Base-by-base conservation (phyloP, 306 rosid species). In the Sphenostylis stenocarpa region DNA sequence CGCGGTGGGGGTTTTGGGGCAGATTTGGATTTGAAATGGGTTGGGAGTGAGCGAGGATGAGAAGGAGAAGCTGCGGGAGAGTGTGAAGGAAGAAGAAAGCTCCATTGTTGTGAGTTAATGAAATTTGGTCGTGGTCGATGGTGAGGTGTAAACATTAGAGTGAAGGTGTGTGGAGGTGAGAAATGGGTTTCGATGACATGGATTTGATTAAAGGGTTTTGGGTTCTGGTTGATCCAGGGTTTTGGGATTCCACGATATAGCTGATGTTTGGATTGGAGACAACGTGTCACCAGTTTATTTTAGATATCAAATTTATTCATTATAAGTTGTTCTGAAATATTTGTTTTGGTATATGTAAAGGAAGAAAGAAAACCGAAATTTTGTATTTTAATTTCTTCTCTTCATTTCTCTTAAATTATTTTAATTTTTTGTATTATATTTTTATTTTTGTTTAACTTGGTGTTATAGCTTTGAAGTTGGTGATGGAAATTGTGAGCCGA, bases 61-160 rank as follows among this genome's bases (percentile, higher is more conserved):
- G 80, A 81, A 87, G 7, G 92, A 82, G 88, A 72, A 80, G 70
- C 28, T 84, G 48, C 31, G 67, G 80, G 84, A 52, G 9, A 83
- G 73, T 19, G 49, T 19, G 81, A 90, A 88, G 64, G 93, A 65
- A 53, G 96, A 90, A 60, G 96, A 68, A 29, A 90, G 93, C 31
- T 94, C 96, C 98, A 90, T 90, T 43, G 21, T 19, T 19, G 49
- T 31, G 70, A n/a, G n/a, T n/a, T 6, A 47, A 48, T 15, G 62
- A 23, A 13, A 10, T 53, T 38, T 2, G 8, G 12, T 21, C 15
- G 14, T 53, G 0, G 29, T 2, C 16, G 26, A 28, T 13, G 63
- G 29, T n/a, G 60, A 48, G 75, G 29, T 38, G 1, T 52, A 7
- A 44, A 58, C 15, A 63, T 73, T 47, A 62, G 24, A 17, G 48